A percentile compares a stretch with the other conserved stretches of the same genome.
Conservation (phyloP, 345 rosid genomes). For the Lepidium didymum region DNA sequence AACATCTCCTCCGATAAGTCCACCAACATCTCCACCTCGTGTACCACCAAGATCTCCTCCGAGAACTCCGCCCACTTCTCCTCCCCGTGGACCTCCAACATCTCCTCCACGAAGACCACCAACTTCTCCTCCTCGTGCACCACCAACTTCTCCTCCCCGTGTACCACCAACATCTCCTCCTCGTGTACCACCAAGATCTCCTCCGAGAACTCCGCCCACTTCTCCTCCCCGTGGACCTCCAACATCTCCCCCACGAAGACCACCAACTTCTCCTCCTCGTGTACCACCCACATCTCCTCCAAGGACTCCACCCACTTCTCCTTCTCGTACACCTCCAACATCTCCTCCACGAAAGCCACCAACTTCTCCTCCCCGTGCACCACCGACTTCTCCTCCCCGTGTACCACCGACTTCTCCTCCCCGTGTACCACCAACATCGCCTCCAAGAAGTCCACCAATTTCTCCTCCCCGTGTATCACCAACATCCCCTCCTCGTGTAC, state of each 20-base stretch:
- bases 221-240: neutral
- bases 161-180: neutral
- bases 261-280: neutral
- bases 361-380: neutral
- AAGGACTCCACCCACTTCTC: neutral
- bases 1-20: neutral
- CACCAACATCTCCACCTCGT: neutral
- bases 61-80: neutral
- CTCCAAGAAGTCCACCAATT: neutral
- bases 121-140: neutral
- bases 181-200: neutral
- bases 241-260: too few relatives aligned
- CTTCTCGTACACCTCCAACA: neutral
- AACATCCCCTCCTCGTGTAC: neutral
- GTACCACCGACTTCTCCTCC: neutral
- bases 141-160: neutral
- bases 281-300: neutral
- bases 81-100: neutral
- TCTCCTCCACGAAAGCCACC: neutral
- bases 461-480: neutral
- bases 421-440: neutral
- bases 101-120: neutral
- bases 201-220: neutral
- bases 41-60: neutral
- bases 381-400: neutral